Percentiles rank a stretch among this genome's conserved stretches.
Evolutionary conservation across 2,329 filamentous ascomycete species (phyloP).

Genomic region (Pestalotiopsis sp.): DNA sequence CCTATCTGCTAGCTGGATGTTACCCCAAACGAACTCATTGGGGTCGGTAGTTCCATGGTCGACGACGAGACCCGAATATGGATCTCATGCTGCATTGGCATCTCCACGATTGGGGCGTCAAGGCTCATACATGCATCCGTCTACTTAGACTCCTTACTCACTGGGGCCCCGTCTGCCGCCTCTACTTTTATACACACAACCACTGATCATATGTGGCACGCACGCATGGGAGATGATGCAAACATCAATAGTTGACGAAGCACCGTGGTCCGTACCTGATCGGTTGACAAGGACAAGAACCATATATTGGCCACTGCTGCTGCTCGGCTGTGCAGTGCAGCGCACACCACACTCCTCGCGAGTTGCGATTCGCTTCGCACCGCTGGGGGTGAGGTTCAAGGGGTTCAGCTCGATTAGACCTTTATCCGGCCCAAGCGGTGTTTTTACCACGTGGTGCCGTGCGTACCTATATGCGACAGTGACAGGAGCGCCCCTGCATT

Average conservation of each 20-base stretch:
- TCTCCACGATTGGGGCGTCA: slow-evolving; percentile 4
- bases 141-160: too few relatives aligned
- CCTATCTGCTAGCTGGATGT: neutral
- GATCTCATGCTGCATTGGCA: neutral
- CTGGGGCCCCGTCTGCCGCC: neutral
- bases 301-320: neutral
- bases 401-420: slow-evolving; percentile 23
- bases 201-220: neutral
- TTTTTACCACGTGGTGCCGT: slow-evolving; percentile 27
- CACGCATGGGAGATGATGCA: slow-evolving; percentile 5
- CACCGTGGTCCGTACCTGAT: neutral
- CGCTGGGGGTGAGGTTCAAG: slow-evolving; percentile 21
- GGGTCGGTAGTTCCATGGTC: neutral
- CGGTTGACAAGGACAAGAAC: neutral
- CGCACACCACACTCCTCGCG: neutral
- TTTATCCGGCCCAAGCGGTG: slow-evolving; percentile 30
- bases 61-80: neutral
- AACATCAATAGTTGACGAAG: neutral
- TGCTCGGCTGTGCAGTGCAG: neutral
- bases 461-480: slow-evolving; percentile 20
- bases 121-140: neutral
- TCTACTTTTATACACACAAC: neutral
- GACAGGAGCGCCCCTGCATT: slow-evolving; percentile 30
- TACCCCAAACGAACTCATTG: neutral
- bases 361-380: neutral